Evolutionary conservation across 2,329 filamentous ascomycete genomes (phyloP), one percentile per base, ranked within the genome.

Genomic region (Bipolaris zeicola): DNA sequence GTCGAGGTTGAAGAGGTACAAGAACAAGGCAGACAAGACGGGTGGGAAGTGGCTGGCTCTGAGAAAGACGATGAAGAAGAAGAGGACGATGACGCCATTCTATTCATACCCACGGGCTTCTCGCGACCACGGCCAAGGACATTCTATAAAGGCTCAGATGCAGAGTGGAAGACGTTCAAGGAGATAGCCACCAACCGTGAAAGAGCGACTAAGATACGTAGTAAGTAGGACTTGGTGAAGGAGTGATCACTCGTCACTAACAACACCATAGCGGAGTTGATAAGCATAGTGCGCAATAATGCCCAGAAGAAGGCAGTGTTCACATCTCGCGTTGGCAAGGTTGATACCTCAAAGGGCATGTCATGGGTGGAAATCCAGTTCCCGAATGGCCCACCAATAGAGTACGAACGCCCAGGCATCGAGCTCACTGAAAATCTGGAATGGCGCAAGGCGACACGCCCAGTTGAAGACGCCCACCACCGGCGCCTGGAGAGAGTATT

Each of bases 161-260:
- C 81, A 3, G 82, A 83, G 61, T 83, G 81, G 82, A 78, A 82
- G 64, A 80, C 79, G 50, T 83, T 82, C 52, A 68, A 77, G 43
- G 78, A 76, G 48, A 61, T 83, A 14, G 73, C 78, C 6, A 74
- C 71, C n/a, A 78, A 84, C 62, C 69, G 70, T 24, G 47, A 72
- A 28, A 70, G 76, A 52, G 68, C 77, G 16, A 67, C 74, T 37
- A 75, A 72, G 39, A 75, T 82, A 52, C 73, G 76, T 55, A 55
- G 75, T 76, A 62, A 36, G 57, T 42, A 66, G 48, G 5, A 43
- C 16, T 22, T 31, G 20, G 6, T 28, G 3, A 10, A 38, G 31
- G 20, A 31, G 34, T 13, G 16, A 8, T 31, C 24, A 5, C 16
- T 16, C 16, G 20, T 3, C 34, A 44, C 61, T 66, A 38, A 68